Evolutionary conservation across 768 basidiomycete genomes (phyloP).

Genomic region (Suillus subluteus): DNA sequence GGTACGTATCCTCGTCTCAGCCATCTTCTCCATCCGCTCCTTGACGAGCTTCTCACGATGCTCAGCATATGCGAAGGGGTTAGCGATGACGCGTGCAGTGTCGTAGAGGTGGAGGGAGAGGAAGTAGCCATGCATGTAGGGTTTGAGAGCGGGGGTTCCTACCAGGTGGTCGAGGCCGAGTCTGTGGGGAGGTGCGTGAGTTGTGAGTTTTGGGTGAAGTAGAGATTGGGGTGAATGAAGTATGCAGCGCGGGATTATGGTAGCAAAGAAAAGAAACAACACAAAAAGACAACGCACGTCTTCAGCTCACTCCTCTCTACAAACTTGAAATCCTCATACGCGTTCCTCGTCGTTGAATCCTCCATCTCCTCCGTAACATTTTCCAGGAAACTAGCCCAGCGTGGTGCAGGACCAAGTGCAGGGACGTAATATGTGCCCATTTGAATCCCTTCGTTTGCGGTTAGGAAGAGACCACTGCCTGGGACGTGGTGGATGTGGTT

Average conservation of each 20-base stretch:
- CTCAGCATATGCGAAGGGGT: constrained; percentile 95
- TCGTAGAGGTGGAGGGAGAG: constrained; percentile 94
- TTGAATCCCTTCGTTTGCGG: constrained; percentile 95
- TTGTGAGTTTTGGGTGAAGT: neutral
- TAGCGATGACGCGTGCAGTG: constrained; percentile 92
- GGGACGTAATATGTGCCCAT: constrained; percentile 96
- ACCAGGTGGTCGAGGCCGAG: constrained; percentile 95
- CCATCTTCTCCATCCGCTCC: constrained; percentile 91
- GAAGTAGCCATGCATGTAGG: constrained; percentile 99
- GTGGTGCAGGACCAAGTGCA: constrained; percentile 93
- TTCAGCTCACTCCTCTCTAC: constrained; percentile 85
- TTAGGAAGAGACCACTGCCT: constrained; percentile 85
- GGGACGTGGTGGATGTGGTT: constrained; percentile 92
- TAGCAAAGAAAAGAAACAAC: neutral
- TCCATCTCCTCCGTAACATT: constrained; percentile 99
- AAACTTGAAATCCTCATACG: constrained; percentile 98
- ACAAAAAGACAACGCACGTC: constrained; percentile 56
- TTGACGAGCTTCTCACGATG: constrained; percentile 87
- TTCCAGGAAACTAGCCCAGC: constrained; percentile 98
- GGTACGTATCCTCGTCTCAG: constrained; percentile 90
- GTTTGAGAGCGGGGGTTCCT: constrained; percentile 94
- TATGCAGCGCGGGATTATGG: neutral
- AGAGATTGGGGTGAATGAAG: neutral
- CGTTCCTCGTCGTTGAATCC: constrained; percentile 73
- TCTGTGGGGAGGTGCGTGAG: constrained; percentile 42